phyloP scores from a whole-genome alignment of 2,329 filamentous ascomycete species.

The Leptographium wingfieldii region DNA sequence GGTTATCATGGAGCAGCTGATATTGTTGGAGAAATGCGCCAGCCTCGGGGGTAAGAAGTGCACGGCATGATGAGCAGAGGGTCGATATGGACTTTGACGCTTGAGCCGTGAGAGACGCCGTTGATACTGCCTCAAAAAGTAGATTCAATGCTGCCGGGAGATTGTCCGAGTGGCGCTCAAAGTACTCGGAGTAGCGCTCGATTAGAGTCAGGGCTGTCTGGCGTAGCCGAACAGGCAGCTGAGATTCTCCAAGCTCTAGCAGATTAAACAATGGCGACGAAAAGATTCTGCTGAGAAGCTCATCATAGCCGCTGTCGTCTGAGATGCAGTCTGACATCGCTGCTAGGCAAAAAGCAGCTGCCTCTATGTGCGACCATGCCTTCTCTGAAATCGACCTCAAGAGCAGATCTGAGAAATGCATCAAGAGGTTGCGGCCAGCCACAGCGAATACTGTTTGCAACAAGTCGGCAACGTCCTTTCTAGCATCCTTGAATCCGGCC shows the following conservation, averaged over 20 bases:
- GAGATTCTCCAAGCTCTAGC: conserved; percentile 33
- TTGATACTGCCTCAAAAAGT: conserved; percentile 56
- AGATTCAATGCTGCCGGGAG: conserved; percentile 61
- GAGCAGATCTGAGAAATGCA: conserved; percentile 43
- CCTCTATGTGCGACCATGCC: conserved; percentile 48
- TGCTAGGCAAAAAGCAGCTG: conserved; percentile 49
- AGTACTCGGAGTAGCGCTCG: conserved; percentile 64
- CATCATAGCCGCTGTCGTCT: conserved; percentile 45
- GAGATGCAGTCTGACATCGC: conserved; percentile 53
- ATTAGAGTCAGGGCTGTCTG: conserved; percentile 59
- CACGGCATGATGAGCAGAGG: conserved; percentile 64
- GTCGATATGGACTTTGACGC: conserved; percentile 64
- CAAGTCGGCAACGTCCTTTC: conserved; percentile 69
- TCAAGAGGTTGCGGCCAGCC: conserved; percentile 41
- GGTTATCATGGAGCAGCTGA: conserved; percentile 43
- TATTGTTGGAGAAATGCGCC: conserved; percentile 61
- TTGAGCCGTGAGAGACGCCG: conserved; percentile 45
- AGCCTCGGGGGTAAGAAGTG: conserved; percentile 53
- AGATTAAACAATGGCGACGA: conserved; percentile 43
- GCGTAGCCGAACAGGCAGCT: conserved; percentile 48
- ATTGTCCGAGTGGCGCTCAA: conserved; percentile 54
- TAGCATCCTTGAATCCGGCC: conserved; percentile 55
- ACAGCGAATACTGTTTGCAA: conserved; percentile 58
- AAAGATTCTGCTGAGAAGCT: conserved; percentile 49
- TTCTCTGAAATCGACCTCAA: conserved; percentile 34